Base-by-base conservation (phyloP, 352 stramenopile genomes). In the Phytophthora sojae region DNA sequence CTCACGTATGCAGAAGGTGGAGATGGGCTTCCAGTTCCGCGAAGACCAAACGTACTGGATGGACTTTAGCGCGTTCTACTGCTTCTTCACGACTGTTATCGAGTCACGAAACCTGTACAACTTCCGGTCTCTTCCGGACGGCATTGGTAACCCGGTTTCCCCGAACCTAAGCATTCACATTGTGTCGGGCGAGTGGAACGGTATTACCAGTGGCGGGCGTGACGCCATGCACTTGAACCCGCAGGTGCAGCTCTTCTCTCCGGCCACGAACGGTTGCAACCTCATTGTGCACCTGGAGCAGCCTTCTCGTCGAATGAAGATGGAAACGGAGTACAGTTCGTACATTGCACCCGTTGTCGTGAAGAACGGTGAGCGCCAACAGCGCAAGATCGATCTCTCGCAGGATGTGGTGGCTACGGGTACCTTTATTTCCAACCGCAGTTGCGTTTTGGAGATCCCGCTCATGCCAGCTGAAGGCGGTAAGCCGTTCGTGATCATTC, bases 361-460 rank as follows among this genome's bases (percentile, higher is more conserved):
- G 12, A 90, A 89, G 57, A 84, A 94, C 65, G 89, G 85, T 4
- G 78, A 86, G 57, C 75, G 77, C 11, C 76, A 80, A 53, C 77
- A 85, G 57, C 86, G 89, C 54, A 96, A 96, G 61, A 92, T 96
- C 64, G 89, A 96, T 61, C 62, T 96, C n/a, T 86, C 76, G 9
- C 76, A 87, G 30, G 87, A 96, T 57, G 83, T 96, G 9, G 71
- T 96, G 25, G 82, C 87, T 51, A 95, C 82, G 4, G 89, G 89
- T 35, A 96, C 87, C 11, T 96, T 96, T 64, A 94, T 96, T 55
- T 96, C 88, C 30, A 96, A 90, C 73, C 86, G 88, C 42, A 94
- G 88, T 57, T 94, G 82, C 30, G 45, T 94, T 52, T 42, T 94
- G 9, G 82, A 92, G 35, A 65, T 83, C 7, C 64, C 70, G 32